These are phyloP conservation scores for Dictyophora rubrovolvata DNA, from an alignment of 768 basidiomycete species.

Conservation along the genomic window DNA sequence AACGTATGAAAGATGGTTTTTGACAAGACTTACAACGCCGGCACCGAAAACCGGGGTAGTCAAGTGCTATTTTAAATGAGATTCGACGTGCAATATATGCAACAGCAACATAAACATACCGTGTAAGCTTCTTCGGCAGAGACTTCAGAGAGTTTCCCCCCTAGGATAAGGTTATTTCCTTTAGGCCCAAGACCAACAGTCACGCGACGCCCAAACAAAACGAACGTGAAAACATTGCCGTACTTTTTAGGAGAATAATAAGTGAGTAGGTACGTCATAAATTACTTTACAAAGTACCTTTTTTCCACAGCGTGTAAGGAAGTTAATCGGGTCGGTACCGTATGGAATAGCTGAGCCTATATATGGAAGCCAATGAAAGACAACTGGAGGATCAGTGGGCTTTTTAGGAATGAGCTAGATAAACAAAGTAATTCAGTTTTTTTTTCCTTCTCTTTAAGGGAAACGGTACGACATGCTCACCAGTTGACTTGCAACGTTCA, in stretches of 20 bases:
- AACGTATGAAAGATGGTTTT: not conserved
- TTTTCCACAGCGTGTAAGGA: constrained; percentile 68
- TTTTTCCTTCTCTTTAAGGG: not conserved
- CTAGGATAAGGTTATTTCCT: constrained; percentile 90
- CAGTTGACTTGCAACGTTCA: constrained; percentile 74
- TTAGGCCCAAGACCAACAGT: constrained; percentile 86
- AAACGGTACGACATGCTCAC: constrained; percentile 32
- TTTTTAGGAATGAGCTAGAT: constrained; percentile 56
- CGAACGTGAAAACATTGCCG: constrained; percentile 94
- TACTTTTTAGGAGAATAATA: constrained; percentile 41
- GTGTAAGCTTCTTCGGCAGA: constrained; percentile 96
- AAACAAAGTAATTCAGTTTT: not conserved
- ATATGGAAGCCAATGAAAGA: constrained; percentile 88
- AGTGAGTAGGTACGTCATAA: not conserved
- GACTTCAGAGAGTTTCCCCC: constrained; percentile 85
- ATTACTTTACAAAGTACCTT: constrained; percentile 41
- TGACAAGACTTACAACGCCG: constrained; percentile 52
- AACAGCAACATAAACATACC: constrained; percentile 29
- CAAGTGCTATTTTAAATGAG: constrained; percentile 45
- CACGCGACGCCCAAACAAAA: constrained; percentile 78
- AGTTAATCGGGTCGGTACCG: constrained; percentile 86
- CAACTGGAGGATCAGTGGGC: constrained; percentile 70
- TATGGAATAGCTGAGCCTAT: constrained; percentile 84
- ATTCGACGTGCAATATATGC: constrained; percentile 9
- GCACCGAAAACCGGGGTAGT: constrained; percentile 96